Evolutionary conservation across 2,329 filamentous ascomycete species (phyloP), one percentile per base, ranked within the genome.

Genomic region (Cladophialophora exuberans): DNA sequence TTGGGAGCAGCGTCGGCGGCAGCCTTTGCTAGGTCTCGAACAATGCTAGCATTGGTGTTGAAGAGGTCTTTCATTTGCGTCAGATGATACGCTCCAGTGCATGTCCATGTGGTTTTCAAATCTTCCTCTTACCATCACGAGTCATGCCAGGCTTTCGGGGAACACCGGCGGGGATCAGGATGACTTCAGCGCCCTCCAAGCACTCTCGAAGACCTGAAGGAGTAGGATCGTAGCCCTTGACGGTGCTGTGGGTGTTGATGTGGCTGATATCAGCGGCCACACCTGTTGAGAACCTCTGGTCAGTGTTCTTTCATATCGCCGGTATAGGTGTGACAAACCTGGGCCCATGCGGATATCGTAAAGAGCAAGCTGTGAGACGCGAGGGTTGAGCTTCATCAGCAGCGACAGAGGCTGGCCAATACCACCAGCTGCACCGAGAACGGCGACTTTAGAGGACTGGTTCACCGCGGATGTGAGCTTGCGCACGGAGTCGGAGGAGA

Each of bases 11-110:
- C 84, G 70, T 96, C 86, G 70, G 94, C 94, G 72, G 85, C 86
- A 69, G 91, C 92, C 85, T 96, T 96, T 80, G 93, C 92, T 65
- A 99, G 86, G 79, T 97, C 94, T 72, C 93, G 92, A 75, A 99
- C 94, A 76, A 99, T 99, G 74, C 90, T 96, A 77, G 94, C 94
- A 79, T 99, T 99, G 84, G 93, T 99, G 87, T 97, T 97, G 91
- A 99, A 99, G 64, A 99, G 88, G 76, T 99, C 93, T 85, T n/a
- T 51, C 17, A 28, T 26, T 25, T n/a, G 31, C n/a, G 26, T 59
- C 13, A 54, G 56, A 2, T 31, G 20, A 56, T 31, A 18, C n/a
- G 28, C 15, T 13, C 10, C 15, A 22, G 18, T n/a, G n/a, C n/a
- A n/a, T n/a, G n/a, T 39, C 15, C 22, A 28, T 10, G 13, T 15